Conservation (phyloP, 2,329 filamentous ascomycete genomes). For the Coniochaeta sp. region DNA sequence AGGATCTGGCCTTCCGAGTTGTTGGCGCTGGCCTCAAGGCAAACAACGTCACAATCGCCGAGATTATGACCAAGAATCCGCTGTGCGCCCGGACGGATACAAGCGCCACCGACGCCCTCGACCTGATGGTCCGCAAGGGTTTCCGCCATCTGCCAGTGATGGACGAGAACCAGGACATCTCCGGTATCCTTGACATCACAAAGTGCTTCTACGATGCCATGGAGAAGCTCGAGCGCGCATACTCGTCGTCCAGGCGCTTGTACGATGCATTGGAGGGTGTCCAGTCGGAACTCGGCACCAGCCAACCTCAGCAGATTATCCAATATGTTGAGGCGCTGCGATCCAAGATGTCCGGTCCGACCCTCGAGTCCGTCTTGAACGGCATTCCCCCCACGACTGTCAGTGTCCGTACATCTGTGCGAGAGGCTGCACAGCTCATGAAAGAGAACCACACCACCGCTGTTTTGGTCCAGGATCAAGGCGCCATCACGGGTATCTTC, state of each 20-base stretch:
- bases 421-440: constrained; percentile 92
- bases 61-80: constrained; percentile 99
- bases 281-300: constrained; percentile 90
- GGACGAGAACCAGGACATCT: constrained; percentile 99
- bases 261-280: constrained; percentile 97
- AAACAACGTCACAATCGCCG: constrained; percentile 82
- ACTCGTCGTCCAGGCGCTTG: constrained; percentile 94
- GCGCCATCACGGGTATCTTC: constrained; percentile 96
- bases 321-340: constrained; percentile 96
- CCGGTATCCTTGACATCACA: constrained; percentile 94
- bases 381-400: constrained; percentile 90
- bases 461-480: constrained; percentile 91
- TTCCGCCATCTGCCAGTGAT: constrained; percentile 97
- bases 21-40: constrained; percentile 88
- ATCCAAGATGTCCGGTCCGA: constrained; percentile 95
- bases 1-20: constrained; percentile 95
- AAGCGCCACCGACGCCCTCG: constrained; percentile 92
- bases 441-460: constrained; percentile 98
- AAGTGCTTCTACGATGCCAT: constrained; percentile 99
- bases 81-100: constrained; percentile 96
- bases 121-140: constrained; percentile 96
- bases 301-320: constrained; percentile 96
- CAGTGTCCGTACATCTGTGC: constrained; percentile 90
- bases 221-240: constrained; percentile 97
- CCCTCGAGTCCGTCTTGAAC: constrained; percentile 87